Conservation (phyloP, 139 green algal genomes). For the Coelastrella sp. region DNA sequence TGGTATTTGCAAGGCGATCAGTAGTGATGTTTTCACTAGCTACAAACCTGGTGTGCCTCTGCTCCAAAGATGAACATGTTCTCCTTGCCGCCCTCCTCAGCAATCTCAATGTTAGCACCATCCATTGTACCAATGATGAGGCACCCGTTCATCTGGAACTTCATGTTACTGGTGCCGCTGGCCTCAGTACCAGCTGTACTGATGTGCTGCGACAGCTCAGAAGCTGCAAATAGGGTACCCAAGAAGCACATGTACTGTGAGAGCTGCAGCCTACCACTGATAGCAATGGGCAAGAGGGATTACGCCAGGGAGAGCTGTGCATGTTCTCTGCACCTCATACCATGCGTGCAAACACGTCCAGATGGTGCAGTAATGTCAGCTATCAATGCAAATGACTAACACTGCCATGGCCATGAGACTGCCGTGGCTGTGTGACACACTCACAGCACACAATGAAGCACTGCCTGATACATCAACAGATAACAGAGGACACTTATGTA, state of each 20-base stretch:
- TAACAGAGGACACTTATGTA: constrained; percentile 17
- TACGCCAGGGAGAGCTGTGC: too few relatives aligned
- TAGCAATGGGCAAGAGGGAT: background rate
- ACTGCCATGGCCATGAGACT: too few relatives aligned
- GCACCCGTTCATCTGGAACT: constrained; percentile 99
- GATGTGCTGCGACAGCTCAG: constrained; percentile 95
- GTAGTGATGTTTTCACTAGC: background rate
- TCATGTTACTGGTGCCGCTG: constrained; percentile 98
- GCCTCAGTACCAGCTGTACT: constrained; percentile 97
- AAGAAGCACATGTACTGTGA: background rate
- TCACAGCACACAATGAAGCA: too few relatives aligned
- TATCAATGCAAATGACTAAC: too few relatives aligned
- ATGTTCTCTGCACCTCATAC: too few relatives aligned
- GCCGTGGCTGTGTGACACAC: too few relatives aligned
- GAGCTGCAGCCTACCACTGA: background rate
- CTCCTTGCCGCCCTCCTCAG: constrained; percentile 84
- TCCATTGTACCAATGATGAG: constrained; percentile 97
- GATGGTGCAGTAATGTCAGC: too few relatives aligned
- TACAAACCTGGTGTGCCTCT: constrained; percentile 67
- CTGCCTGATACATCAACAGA: background rate
- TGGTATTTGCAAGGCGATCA: background rate
- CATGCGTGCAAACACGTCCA: too few relatives aligned
- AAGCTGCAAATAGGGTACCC: background rate
- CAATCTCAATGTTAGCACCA: constrained; percentile 99
- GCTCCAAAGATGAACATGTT: constrained; percentile 95